Evolutionary conservation across 2,329 filamentous ascomycete species (phyloP).

Genomic region (Sarocladium oryzae): DNA sequence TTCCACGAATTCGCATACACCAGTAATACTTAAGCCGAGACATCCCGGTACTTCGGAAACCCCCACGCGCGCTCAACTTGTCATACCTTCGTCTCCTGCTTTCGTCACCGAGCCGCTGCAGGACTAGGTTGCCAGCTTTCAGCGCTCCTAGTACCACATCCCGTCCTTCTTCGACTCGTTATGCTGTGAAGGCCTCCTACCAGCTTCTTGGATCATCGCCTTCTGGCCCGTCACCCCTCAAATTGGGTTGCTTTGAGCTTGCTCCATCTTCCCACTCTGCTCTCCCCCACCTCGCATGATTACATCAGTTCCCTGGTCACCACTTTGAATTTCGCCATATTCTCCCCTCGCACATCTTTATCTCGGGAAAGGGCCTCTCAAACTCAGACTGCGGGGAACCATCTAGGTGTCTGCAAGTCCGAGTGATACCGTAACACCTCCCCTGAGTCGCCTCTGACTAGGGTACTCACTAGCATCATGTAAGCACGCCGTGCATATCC

Average conservation of each 20-base stretch:
- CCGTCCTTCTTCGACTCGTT: not conserved
- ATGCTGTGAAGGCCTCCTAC: slow-evolving; percentile 1
- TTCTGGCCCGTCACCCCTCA: not conserved
- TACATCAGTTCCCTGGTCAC: not conserved
- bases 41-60: not conserved
- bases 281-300: not conserved
- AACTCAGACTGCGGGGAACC: not conserved
- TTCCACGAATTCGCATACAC: too few species aligned
- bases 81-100: not conserved
- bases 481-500: not conserved
- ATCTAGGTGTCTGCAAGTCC: not conserved
- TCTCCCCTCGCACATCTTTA: not conserved
- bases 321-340: not conserved
- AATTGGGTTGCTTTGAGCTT: not conserved
- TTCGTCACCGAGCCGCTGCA: slow-evolving; percentile 6
- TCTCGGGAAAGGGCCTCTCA: not conserved
- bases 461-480: slow-evolving; percentile 1
- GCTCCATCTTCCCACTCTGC: not conserved
- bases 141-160: not conserved
- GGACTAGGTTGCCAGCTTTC: not conserved
- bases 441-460: slow-evolving; percentile 1
- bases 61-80: not conserved
- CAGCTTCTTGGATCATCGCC: not conserved
- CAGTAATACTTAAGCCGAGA: not conserved
- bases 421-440: not conserved